Evolutionary conservation across 257 asterid species (phyloP).

Genomic region (Phtheirospermum japonicum): DNA sequence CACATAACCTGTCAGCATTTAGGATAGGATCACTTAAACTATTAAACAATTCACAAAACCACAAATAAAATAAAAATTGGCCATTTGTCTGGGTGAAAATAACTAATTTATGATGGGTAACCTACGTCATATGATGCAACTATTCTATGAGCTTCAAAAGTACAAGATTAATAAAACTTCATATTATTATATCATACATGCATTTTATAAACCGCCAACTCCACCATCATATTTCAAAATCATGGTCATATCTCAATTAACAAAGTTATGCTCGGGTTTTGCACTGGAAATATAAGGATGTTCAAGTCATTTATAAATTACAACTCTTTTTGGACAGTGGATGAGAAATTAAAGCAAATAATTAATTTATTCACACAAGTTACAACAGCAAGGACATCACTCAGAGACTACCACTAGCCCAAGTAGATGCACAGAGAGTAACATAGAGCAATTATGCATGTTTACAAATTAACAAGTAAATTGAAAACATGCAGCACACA

Average conservation of each 20-base stretch:
- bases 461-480: constrained; percentile 1
- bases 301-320: constrained; percentile 11
- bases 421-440: no score
- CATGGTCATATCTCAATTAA: no score
- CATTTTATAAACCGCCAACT: not conserved
- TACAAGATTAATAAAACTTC: not conserved
- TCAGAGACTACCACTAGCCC: not conserved
- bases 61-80: not conserved
- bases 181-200: not conserved
- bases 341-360: not conserved
- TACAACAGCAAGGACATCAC: not conserved
- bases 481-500: constrained; percentile 13
- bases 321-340: not conserved
- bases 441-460: not conserved
- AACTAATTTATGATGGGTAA: not conserved
- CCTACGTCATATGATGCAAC: not conserved
- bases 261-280: no score
- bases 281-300: not conserved
- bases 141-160: not conserved
- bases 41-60: not conserved
- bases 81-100: not conserved
- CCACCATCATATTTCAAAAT: no score
- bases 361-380: not conserved
- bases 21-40: no score
- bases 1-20: no score